Percentiles rank a stretch among this genome's conserved stretches.
Evolutionary conservation across 495 filamentous ascomycete species (phyloP).

Genomic region (Annulohypoxylon nitens): DNA sequence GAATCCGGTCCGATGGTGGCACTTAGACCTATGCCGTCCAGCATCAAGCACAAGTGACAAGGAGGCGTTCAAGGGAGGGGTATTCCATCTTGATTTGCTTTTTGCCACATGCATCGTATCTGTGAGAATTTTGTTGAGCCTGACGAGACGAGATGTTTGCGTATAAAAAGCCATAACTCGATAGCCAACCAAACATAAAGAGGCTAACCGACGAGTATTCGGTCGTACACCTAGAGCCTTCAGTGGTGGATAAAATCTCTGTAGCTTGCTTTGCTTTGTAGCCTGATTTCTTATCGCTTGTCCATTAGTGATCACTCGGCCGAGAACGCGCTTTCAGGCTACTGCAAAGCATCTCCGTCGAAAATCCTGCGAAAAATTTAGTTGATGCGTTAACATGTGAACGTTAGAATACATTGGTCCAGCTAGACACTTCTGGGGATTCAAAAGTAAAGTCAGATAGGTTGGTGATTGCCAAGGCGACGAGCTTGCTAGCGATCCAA

Average conservation of each 20-base stretch:
- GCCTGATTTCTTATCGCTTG: conserved; percentile 9
- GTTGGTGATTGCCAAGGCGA: not conserved
- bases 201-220: conserved; percentile 21
- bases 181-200: conserved; percentile 29
- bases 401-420: not conserved
- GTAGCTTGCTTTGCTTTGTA: not conserved
- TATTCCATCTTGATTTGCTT: not conserved
- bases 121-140: conserved; percentile 23
- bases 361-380: conserved; percentile 19
- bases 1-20: conserved; percentile 36
- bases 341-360: conserved; percentile 1
- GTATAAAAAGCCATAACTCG: conserved; percentile 8
- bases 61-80: conserved; percentile 2
- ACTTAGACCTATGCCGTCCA: conserved; percentile 27
- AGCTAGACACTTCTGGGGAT: not conserved
- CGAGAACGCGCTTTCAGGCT: not conserved
- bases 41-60: conserved; percentile 25
- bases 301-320: conserved; percentile 3
- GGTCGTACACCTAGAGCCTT: conserved; percentile 25
- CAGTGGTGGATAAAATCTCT: conserved; percentile 21
- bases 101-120: conserved; percentile 20
- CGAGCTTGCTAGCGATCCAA: not conserved
- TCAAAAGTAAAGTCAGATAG: not conserved
- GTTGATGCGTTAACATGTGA: conserved; percentile 4
- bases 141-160: conserved; percentile 19